These are phyloP conservation scores for Polyporus tsugae DNA, from an alignment of 1,284 basidiomycete species.

Conservation along the genomic window DNA sequence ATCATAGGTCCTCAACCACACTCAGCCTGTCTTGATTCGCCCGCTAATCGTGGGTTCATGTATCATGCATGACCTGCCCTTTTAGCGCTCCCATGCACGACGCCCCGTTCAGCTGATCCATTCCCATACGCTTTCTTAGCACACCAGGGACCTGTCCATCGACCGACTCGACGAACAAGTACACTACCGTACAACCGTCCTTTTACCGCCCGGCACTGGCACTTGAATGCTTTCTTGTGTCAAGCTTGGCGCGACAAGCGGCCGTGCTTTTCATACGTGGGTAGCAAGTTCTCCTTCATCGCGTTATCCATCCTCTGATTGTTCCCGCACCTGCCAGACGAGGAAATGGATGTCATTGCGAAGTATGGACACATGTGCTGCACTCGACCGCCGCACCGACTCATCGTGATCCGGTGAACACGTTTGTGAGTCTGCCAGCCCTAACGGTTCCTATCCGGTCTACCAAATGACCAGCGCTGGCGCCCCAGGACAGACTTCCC, in stretches of 20 bases:
- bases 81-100: not conserved
- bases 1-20: not conserved
- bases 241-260: constrained; percentile 4
- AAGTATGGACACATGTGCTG: constrained; percentile 1
- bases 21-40: not conserved
- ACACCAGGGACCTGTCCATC: not conserved
- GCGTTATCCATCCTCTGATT: constrained; percentile 2
- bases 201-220: constrained; percentile 5
- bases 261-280: not conserved
- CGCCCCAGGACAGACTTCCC: not conserved
- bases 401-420: constrained; percentile 6
- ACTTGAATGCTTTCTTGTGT: not conserved
- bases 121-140: not conserved
- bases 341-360: not conserved
- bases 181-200: not conserved
- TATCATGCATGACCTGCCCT: not conserved
- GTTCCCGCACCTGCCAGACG: constrained; percentile 11
- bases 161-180: not conserved
- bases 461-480: not conserved
- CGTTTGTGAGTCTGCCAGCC: constrained; percentile 8
- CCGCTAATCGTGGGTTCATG: constrained; percentile 9
- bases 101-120: constrained; percentile 1
- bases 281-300: not conserved
- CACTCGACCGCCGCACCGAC: not conserved
- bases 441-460: not conserved